These are phyloP conservation scores for Sanghuangporus weigelae DNA, from an alignment of 1,284 basidiomycete genomes.

Conservation along the genomic window DNA sequence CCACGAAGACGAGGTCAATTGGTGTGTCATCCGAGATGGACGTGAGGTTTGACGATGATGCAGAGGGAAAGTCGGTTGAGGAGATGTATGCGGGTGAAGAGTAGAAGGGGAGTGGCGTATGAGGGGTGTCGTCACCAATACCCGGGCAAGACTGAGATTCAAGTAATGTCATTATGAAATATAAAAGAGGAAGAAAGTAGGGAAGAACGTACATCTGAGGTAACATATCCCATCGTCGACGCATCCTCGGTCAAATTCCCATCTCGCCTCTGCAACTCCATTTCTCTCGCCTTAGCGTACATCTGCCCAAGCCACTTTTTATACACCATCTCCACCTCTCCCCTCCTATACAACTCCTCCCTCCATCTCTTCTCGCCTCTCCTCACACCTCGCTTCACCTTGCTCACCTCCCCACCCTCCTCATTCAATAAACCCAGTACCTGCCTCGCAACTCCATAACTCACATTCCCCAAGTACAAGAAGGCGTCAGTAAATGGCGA, in stretches of 20 bases:
- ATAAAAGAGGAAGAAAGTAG: constrained; percentile 1
- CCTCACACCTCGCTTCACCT: neutral
- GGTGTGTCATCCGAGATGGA: constrained; percentile 35
- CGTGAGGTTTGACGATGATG: neutral
- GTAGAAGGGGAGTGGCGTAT: constrained; percentile 54
- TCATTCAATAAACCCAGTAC: neutral
- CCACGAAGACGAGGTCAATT: constrained; percentile 69
- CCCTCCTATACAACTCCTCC: constrained; percentile 37
- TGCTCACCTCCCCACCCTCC: neutral
- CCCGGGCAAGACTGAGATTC: constrained; percentile 36
- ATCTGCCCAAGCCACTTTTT: constrained; percentile 51
- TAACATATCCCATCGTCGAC: constrained; percentile 57
- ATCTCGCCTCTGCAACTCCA: neutral
- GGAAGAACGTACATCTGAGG: constrained; percentile 48
- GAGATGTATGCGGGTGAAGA: constrained; percentile 50
- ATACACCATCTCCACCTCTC: constrained; percentile 48
- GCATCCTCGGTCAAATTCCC: neutral
- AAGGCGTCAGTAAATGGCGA: neutral
- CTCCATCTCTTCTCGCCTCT: neutral
- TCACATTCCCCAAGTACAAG: neutral
- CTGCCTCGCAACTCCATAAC: neutral
- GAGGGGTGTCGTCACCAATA: constrained; percentile 62
- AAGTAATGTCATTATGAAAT: neutral
- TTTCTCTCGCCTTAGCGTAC: constrained; percentile 20
- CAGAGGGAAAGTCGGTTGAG: constrained; percentile 38